Evolutionary conservation across 768 basidiomycete genomes (phyloP).

Genomic region (Tulasnella sp.): DNA sequence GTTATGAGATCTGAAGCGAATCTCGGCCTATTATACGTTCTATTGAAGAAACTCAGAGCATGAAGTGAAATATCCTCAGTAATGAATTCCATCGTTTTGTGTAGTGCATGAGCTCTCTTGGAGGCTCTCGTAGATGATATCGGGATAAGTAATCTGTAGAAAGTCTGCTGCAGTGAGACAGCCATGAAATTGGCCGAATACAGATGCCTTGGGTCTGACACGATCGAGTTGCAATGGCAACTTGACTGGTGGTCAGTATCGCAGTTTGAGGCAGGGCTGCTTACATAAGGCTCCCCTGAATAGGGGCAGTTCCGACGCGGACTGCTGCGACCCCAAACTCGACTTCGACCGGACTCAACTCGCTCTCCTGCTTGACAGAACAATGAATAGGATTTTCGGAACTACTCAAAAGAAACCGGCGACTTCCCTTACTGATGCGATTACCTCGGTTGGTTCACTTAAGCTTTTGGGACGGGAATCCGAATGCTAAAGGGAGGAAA

Average conservation of each 20-base stretch:
- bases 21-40: not conserved
- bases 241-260: not conserved
- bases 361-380: not conserved
- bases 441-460: slow-evolving; percentile 53
- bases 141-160: too few species aligned
- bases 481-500: not conserved
- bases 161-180: too few species aligned
- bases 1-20: not conserved
- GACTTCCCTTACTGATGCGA: slow-evolving; percentile 84
- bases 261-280: not conserved
- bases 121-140: too few species aligned
- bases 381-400: slow-evolving; percentile 82
- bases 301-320: not conserved
- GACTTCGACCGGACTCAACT: not conserved
- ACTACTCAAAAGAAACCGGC: slow-evolving; percentile 73
- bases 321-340: slow-evolving; percentile 6
- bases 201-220: not conserved
- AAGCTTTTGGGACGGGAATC: not conserved
- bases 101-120: too few species aligned
- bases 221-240: not conserved
- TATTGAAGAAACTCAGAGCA: not conserved
- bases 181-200: too few species aligned
- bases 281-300: not conserved
- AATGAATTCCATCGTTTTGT: too few species aligned
- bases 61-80: too few species aligned